Evolutionary conservation across 345 rosid genomes (phyloP), one percentile per base, ranked within the genome.

Genomic region (thale cress (Arabidopsis thaliana)): DNA sequence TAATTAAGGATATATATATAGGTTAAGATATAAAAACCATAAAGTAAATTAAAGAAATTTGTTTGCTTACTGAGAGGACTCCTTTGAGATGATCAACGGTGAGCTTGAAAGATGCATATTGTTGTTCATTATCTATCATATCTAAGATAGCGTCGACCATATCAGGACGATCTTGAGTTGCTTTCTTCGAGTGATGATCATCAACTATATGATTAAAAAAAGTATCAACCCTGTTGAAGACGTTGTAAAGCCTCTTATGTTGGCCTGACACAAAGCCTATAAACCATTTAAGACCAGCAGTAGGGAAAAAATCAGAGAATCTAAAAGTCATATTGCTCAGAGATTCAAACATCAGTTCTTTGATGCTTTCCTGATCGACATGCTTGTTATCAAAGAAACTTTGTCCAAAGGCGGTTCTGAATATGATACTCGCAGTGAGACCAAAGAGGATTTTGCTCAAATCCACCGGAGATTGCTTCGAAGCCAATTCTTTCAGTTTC

Each of bases 241-340:
- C 61, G 0, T 37, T n/a, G 14, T 59, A 38, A 23, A 67, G 68
- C 44, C 51, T 66, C 73, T 59, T 38, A 36, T 13, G 60, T 36
- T 66, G 45, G 8, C 79, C 73, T 1, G 67, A 67, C 14, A 68
- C 60, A 40, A 68, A 5, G 20, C 33, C 74, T 13, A 68, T 52
- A 28, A 75, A 50, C 69, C 73, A 33, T 42, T 74, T 74, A 45
- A 66, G 45, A 65, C 78, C 72, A 38, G 14, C 25, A 32, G 36
- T 32, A 32, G 79, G 74, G 48, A 75, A 67, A 38, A 75, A 20
- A 60, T 75, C 74, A 22, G 80, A 60, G 13, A 37, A 7, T 11
- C 4, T 23, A 4, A 69, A 41, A 67, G 53, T 0, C 30, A 75
- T 13, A 7, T 30, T 69, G 22, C 36, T 23, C 1, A 12, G 51